Conservation (phyloP, 805 yeast genomes). For the Saturnispora gosingensis region DNA sequence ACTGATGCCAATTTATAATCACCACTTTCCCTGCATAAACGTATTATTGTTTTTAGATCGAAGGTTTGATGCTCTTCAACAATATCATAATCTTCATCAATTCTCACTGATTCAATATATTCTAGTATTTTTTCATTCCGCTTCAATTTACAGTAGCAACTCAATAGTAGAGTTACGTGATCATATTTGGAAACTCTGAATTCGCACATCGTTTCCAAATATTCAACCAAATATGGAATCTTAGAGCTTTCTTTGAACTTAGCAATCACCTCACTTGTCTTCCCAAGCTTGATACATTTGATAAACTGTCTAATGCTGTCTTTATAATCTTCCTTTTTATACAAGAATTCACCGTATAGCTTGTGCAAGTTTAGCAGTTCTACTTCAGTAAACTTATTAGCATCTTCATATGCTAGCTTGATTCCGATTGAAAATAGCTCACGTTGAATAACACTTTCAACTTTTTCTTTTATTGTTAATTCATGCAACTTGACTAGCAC, state of each 20-base stretch:
- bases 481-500: slow-evolving; percentile 59
- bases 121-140: slow-evolving; percentile 44
- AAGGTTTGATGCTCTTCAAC: slow-evolving; percentile 35
- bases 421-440: slow-evolving; percentile 68
- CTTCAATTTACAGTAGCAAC: slow-evolving; percentile 73
- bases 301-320: slow-evolving; percentile 72
- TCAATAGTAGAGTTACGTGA: slow-evolving; percentile 70
- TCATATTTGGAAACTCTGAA: slow-evolving; percentile 55
- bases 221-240: slow-evolving; percentile 52
- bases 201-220: slow-evolving; percentile 51
- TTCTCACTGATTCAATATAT: slow-evolving; percentile 40
- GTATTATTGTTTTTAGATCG: slow-evolving; percentile 59
- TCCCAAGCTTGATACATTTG: slow-evolving; percentile 36
- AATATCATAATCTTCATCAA: slow-evolving; percentile 29
- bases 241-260: slow-evolving; percentile 72
- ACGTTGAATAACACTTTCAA: slow-evolving; percentile 58
- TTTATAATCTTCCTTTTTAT: slow-evolving; percentile 51
- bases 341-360: slow-evolving; percentile 65
- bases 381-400: slow-evolving; percentile 19
- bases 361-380: slow-evolving; percentile 37
- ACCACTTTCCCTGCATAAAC: slow-evolving; percentile 63
- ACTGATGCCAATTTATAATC: slow-evolving; percentile 57
- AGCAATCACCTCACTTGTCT: slow-evolving; percentile 68
- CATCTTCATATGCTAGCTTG: slow-evolving; percentile 40
- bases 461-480: slow-evolving; percentile 54